phyloP scores from a whole-genome alignment of 2,329 filamentous ascomycete genomes.

The Pseudogymnoascus sp. region DNA sequence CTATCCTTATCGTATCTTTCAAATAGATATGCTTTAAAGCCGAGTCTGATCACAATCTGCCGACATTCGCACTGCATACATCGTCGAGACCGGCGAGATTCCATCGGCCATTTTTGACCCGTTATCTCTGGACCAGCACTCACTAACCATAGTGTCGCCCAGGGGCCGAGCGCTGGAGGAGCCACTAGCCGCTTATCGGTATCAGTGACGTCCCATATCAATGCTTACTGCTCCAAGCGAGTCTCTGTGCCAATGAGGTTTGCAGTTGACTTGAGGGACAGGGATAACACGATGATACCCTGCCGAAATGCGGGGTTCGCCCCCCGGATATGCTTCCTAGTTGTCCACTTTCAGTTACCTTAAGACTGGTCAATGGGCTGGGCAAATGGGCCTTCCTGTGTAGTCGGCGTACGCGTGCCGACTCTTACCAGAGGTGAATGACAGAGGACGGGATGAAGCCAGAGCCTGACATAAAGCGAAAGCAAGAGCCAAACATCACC shows the following conservation, averaged over 20 bases:
- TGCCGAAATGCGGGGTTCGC: not conserved
- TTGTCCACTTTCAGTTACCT: not conserved
- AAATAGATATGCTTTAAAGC: not conserved
- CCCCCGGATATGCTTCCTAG: not conserved
- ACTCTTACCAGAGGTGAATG: not conserved
- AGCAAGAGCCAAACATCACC: not conserved
- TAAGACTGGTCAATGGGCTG: not conserved
- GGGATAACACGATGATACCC: not conserved
- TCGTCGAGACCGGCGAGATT: not conserved
- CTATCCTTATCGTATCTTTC: not conserved
- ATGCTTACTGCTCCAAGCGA: not conserved
- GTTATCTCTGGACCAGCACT: not conserved
- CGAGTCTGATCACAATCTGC: not conserved
- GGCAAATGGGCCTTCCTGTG: not conserved
- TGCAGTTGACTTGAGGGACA: not conserved
- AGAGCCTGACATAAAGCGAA: not conserved
- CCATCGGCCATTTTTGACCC: not conserved
- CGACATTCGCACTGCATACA: not conserved
- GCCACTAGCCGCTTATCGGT: not conserved
- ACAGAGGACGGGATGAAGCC: not conserved
- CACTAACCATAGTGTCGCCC: not conserved
- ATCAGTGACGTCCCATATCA: not conserved
- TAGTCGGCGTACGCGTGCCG: not conserved
- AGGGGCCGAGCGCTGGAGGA: not conserved
- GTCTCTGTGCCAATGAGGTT: not conserved